phyloP scores from a whole-genome alignment of 2,329 filamentous ascomycete genomes.

The Botryosphaeria dothidea region DNA sequence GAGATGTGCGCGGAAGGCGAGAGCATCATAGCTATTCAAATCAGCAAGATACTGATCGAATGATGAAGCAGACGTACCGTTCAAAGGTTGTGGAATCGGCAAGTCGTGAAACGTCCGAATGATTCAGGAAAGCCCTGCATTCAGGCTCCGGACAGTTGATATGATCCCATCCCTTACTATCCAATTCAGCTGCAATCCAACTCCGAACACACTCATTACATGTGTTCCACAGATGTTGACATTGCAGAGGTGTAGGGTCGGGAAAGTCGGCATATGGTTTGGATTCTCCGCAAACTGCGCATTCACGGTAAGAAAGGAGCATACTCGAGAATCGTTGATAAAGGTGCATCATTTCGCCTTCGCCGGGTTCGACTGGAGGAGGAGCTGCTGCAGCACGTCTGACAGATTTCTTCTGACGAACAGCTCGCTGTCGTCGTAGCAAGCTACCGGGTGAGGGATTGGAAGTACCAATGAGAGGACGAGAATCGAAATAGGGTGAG shows the following conservation, averaged over 20 bases:
- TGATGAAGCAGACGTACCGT: slow-evolving; percentile 34
- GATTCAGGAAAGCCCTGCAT: slow-evolving; percentile 47
- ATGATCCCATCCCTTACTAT: slow-evolving; percentile 44
- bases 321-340: neutral
- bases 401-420: neutral
- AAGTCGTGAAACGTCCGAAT: slow-evolving; percentile 48
- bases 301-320: neutral
- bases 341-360: neutral
- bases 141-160: slow-evolving; percentile 52
- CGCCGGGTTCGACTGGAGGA: neutral
- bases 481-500: neutral
- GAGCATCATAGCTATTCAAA: slow-evolving; percentile 38
- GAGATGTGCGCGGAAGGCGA: slow-evolving; percentile 48
- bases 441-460: neutral
- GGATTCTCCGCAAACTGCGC: neutral
- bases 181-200: slow-evolving; percentile 42
- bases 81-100: slow-evolving; percentile 48
- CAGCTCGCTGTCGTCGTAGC: neutral
- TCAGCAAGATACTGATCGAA: neutral
- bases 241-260: slow-evolving; percentile 21
- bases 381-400: neutral
- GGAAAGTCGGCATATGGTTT: neutral
- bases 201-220: slow-evolving; percentile 40
- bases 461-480: neutral
- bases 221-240: slow-evolving; percentile 35